Evolutionary conservation across 2,329 filamentous ascomycete species (phyloP).

Genomic region (Phialocephala subalpina): DNA sequence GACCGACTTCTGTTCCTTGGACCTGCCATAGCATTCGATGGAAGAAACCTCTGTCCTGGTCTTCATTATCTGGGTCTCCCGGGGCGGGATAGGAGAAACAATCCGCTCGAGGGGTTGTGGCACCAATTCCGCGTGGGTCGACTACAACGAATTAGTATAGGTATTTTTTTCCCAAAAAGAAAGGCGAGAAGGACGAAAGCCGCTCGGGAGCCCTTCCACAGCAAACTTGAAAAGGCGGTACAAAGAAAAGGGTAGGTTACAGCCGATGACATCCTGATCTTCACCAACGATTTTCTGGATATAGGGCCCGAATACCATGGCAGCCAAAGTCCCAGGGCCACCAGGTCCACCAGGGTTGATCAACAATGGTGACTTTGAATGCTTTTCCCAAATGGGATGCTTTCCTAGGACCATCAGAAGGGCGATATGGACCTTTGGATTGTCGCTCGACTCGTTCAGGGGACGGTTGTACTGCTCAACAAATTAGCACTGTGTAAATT

Average conservation of each 20-base stretch:
- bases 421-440: constrained; percentile 41
- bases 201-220: too few relatives aligned
- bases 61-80: constrained; percentile 37
- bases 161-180: too few relatives aligned
- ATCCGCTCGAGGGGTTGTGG: constrained; percentile 58
- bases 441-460: constrained; percentile 43
- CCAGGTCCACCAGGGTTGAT: constrained; percentile 58
- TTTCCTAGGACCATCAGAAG: constrained; percentile 36
- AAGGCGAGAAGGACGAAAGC: too few relatives aligned
- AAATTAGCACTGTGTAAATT: too few relatives aligned
- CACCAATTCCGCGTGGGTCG: constrained; percentile 58
- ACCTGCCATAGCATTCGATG: constrained; percentile 33
- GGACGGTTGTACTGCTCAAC: constrained; percentile 54
- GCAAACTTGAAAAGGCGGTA: too few relatives aligned
- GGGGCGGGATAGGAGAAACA: constrained; percentile 53
- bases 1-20: constrained; percentile 42
- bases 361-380: constrained; percentile 50
- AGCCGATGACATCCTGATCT: constrained; percentile 55
- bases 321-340: constrained; percentile 49
- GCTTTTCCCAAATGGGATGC: constrained; percentile 35
- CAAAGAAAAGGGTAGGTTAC: too few relatives aligned
- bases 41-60: constrained; percentile 51
- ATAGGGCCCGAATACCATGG: constrained; percentile 36
- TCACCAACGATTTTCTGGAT: constrained; percentile 49
- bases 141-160: too few relatives aligned